Base-by-base conservation (phyloP, 257 asterid species). In the Rubia yunnanensis region DNA sequence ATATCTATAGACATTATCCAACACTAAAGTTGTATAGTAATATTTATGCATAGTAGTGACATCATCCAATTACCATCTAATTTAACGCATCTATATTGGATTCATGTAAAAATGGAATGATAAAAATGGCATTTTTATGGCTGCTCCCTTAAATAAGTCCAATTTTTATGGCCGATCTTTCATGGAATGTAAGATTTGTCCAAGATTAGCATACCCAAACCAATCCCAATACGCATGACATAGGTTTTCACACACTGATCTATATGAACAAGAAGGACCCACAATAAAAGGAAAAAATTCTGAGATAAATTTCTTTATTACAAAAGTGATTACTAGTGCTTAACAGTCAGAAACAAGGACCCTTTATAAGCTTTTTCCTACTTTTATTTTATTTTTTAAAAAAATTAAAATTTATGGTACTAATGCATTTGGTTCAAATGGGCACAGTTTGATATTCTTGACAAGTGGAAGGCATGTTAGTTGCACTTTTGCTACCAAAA, bases 381-480 rank as follows among this genome's bases (percentile, higher is more conserved):
- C 65, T 74, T 78, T 74, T 34, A 80, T 73, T 35, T 64, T 60
- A 72, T 76, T 74, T 44, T 67, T 44, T 74, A 63, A 76, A 60
- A 72, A 73, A 50, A 72, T 69, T 80, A 73, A 71, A 77, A 68
- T 67, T 63, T 71, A 55, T 72, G n/a, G n/a, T n/a, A n/a, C n/a
- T n/a, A 50, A 53, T 60, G 30, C 58, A 59, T 27, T 63, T 18
- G 46, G 39, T 64, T 65, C 34, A n/a, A n/a, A n/a, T n/a, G n/a
- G n/a, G n/a, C n/a, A n/a, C n/a, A 38, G 58, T 74, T 70, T 57
- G 28, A 63, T 81, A 78, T 82, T 75, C 86, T 83, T 77, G 68
- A 75, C 84, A 86, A 85, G 85, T 86, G 85, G 94, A 60, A 60
- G 76, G 77, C 92, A 83, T 73, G 86, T 83, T 84, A 68, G 79